These are phyloP conservation scores for Astrothelium macrocarpum DNA, from an alignment of 495 filamentous ascomycete species.

Conservation along the genomic window DNA sequence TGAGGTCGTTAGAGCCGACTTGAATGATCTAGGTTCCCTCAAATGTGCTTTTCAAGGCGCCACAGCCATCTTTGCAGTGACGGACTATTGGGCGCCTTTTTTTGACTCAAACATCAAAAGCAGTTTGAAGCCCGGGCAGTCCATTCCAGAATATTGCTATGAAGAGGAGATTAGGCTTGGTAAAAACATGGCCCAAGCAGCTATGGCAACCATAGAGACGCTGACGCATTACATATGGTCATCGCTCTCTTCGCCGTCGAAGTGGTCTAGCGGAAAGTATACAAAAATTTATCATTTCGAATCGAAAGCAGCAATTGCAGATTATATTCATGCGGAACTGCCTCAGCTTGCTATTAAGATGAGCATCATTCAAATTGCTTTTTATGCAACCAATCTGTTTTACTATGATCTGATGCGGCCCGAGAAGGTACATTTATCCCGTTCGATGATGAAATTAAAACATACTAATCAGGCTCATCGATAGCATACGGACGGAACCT, in stretches of 20 bases:
- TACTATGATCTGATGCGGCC: not conserved
- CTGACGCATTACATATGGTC: conserved; percentile 8
- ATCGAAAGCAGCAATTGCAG: not conserved
- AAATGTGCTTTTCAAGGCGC: conserved; percentile 36
- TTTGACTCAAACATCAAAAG: not conserved
- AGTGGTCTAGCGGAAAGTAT: conserved; percentile 16
- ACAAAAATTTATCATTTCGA: conserved; percentile 11
- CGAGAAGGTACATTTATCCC: not conserved
- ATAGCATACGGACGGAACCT: conserved; percentile 1
- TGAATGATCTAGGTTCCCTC: conserved; percentile 35
- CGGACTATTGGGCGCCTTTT: conserved; percentile 40
- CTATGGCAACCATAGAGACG: conserved; percentile 3
- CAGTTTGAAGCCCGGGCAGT: not conserved
- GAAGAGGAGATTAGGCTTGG: conserved; percentile 18
- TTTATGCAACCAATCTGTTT: not conserved
- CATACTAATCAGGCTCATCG: not conserved
- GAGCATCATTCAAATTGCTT: not conserved
- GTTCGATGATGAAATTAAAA: not conserved
- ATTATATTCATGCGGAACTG: not conserved
- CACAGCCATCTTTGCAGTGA: conserved; percentile 42
- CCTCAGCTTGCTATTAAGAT: not conserved
- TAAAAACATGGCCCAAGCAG: conserved; percentile 18
- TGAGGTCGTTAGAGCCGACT: conserved; percentile 37
- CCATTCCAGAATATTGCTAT: not conserved
- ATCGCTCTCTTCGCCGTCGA: not conserved